These are phyloP conservation scores for Ambrosiella beaveri DNA, from an alignment of 2,329 filamentous ascomycete species.

Conservation along the genomic window DNA sequence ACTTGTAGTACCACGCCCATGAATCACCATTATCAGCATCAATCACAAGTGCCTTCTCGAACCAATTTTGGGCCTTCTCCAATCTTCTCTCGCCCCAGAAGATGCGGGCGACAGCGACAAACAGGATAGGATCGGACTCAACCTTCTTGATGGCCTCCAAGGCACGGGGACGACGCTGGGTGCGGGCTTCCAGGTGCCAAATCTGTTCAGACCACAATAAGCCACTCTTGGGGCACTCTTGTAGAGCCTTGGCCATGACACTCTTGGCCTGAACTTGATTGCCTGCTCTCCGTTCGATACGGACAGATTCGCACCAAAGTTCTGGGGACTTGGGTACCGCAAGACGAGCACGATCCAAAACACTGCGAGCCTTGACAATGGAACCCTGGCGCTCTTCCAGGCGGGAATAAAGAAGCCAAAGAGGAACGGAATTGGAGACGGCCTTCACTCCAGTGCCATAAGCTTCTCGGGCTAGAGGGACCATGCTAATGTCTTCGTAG, in stretches of 20 bases:
- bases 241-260: conserved; percentile 82
- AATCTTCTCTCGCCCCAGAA: conserved; percentile 89
- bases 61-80: conserved; percentile 92
- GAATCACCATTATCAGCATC: conserved; percentile 79
- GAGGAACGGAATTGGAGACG: conserved; percentile 62
- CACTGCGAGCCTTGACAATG: conserved; percentile 78
- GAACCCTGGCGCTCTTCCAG: conserved; percentile 75
- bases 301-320: conserved; percentile 86
- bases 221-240: conserved; percentile 77
- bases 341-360: conserved; percentile 78
- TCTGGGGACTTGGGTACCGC: conserved; percentile 71
- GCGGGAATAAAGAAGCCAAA: conserved; percentile 79
- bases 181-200: conserved; percentile 80
- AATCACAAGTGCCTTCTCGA: conserved; percentile 81
- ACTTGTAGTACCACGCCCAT: conserved; percentile 98
- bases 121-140: conserved; percentile 76
- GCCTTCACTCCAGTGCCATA: conserved; percentile 78
- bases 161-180: conserved; percentile 78
- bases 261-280: conserved; percentile 73
- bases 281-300: conserved; percentile 73
- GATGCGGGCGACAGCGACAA: conserved; percentile 82
- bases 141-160: conserved; percentile 95
- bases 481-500: conserved; percentile 67
- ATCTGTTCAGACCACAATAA: conserved; percentile 89
- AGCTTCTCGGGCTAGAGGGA: conserved; percentile 73